phyloP scores from a whole-genome alignment of 352 stramenopile species.

The Phytophthora palmivora region DNA sequence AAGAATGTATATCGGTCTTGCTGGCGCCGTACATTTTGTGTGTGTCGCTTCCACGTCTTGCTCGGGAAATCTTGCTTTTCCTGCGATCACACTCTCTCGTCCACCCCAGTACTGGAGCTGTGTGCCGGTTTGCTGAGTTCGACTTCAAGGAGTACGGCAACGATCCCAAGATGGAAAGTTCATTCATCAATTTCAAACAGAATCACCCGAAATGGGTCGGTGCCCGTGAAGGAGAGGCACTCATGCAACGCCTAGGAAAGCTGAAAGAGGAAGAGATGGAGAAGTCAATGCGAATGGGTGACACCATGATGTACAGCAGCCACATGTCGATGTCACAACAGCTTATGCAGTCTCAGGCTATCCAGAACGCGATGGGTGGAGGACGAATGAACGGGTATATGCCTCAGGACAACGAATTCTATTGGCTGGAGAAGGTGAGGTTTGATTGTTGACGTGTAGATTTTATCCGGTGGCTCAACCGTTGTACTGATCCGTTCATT shows the following conservation, averaged over 20 bases:
- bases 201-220: constrained; percentile 90
- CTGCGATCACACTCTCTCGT: constrained; percentile 93
- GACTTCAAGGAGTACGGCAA: constrained; percentile 96
- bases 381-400: constrained; percentile 54
- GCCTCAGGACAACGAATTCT: constrained; percentile 87
- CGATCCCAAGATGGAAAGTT: constrained; percentile 97
- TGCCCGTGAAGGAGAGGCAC: constrained; percentile 70
- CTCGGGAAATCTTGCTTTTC: constrained; percentile 94
- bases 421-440: constrained; percentile 89
- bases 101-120: constrained; percentile 92
- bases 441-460: neutral
- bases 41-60: constrained; percentile 92
- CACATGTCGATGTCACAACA: constrained; percentile 87
- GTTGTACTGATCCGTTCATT: constrained; percentile 15
- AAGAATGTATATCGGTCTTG: constrained; percentile 94
- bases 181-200: constrained; percentile 97
- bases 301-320: constrained; percentile 84
- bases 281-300: constrained; percentile 84
- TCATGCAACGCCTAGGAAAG: constrained; percentile 73
- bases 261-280: constrained; percentile 88
- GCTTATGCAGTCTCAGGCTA: constrained; percentile 88
- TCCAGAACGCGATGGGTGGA: constrained; percentile 75
- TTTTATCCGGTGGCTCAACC: neutral
- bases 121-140: constrained; percentile 96
- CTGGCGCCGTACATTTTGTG: constrained; percentile 97